These are phyloP conservation scores for Eimeria brunetti DNA, from an alignment of 169 alveolate genomes.

Conservation along the genomic window DNA sequence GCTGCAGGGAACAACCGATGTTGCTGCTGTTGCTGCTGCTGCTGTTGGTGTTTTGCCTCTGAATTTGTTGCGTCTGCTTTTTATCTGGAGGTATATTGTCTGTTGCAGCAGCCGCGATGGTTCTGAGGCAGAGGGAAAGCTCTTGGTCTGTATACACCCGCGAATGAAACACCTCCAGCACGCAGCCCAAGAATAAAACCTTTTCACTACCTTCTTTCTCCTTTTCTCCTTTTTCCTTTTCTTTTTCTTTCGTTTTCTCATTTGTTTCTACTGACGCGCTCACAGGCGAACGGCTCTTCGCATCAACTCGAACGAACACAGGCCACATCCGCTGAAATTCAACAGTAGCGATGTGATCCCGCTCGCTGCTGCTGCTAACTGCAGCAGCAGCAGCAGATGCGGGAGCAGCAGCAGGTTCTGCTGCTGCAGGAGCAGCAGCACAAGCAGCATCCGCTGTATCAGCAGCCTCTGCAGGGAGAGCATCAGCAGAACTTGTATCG, in stretches of 20 bases:
- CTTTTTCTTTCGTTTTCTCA: too few species aligned
- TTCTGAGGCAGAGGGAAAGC: neutral
- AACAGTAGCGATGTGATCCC: slow-evolving; percentile 16
- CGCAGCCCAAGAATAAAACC: slow-evolving; percentile 13
- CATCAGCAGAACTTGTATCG: too few species aligned
- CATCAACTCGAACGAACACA: slow-evolving; percentile 1
- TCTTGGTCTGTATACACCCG: slow-evolving; percentile 18
- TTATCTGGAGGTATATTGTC: neutral
- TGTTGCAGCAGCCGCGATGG: slow-evolving; percentile 7
- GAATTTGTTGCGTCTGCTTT: neutral
- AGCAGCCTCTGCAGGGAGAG: too few species aligned
- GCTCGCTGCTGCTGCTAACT: neutral
- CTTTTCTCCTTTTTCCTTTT: too few species aligned
- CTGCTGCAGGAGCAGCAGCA: neutral
- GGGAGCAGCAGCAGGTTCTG: neutral
- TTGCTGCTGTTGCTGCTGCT: too few species aligned
- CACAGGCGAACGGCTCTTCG: slow-evolving; percentile 11
- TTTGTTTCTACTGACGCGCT: neutral
- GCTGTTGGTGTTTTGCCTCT: neutral
- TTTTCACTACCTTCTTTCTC: neutral
- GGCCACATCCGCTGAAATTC: slow-evolving; percentile 66
- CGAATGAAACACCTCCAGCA: slow-evolving; percentile 42
- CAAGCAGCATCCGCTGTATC: too few species aligned
- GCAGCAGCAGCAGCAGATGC: neutral
- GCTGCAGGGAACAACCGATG: neutral